Percentiles rank a stretch among this genome's conserved stretches.
Evolutionary conservation across 2,329 filamentous ascomycete genomes (phyloP).

Genomic region (Phyllosticta citrichinensis): DNA sequence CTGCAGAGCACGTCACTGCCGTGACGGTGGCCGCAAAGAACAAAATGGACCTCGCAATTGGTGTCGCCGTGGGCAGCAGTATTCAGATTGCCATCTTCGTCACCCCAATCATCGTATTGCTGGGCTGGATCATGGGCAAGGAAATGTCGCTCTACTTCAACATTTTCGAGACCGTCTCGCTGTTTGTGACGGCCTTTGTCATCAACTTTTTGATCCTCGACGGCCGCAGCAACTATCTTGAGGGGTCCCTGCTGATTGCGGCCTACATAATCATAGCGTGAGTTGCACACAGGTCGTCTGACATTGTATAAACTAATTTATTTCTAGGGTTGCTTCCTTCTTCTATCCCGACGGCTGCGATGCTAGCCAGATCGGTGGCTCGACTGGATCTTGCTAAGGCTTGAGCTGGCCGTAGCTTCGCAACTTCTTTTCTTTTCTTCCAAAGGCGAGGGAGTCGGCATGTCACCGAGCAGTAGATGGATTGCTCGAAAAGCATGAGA

Average conservation of each 20-base stretch:
- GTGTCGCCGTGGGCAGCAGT: slow-evolving; percentile 67
- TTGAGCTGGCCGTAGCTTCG: neutral
- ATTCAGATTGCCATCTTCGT: slow-evolving; percentile 76
- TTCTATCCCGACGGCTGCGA: slow-evolving; percentile 37
- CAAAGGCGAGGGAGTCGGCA: neutral
- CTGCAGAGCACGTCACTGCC: slow-evolving; percentile 71
- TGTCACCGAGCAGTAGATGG: too few species aligned
- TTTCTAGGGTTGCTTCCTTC: slow-evolving; percentile 32
- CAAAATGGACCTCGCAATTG: slow-evolving; percentile 77
- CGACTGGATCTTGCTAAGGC: slow-evolving; percentile 16
- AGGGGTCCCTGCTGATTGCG: slow-evolving; percentile 65
- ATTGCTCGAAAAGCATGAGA: neutral
- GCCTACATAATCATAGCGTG: slow-evolving; percentile 69
- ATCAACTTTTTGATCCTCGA: slow-evolving; percentile 81
- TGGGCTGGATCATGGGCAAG: slow-evolving; percentile 68
- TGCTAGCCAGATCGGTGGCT: slow-evolving; percentile 36
- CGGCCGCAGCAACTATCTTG: slow-evolving; percentile 73
- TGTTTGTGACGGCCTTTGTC: slow-evolving; percentile 75
- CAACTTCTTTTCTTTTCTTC: neutral
- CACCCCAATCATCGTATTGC: slow-evolving; percentile 64
- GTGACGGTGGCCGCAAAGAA: slow-evolving; percentile 73
- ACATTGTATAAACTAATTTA: neutral
- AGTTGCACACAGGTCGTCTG: slow-evolving; percentile 12
- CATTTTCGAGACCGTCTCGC: slow-evolving; percentile 54
- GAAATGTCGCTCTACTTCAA: slow-evolving; percentile 58